These are phyloP conservation scores for Yamadazyma blattariae DNA, from an alignment of 1,139 yeast species.

Conservation along the genomic window DNA sequence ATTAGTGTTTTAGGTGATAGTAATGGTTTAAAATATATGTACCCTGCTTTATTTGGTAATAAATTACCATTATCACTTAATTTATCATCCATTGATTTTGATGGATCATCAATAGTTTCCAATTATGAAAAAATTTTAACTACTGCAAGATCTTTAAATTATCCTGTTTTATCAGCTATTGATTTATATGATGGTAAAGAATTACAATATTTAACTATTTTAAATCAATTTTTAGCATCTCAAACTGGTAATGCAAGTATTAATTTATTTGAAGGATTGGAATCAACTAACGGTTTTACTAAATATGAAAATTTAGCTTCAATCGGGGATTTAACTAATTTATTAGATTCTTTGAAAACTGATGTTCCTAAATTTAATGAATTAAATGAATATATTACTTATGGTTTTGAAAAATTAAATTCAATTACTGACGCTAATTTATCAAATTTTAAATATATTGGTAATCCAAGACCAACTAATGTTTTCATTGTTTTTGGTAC, in stretches of 20 bases:
- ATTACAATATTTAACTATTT: constrained; percentile 64
- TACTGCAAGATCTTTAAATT: constrained; percentile 61
- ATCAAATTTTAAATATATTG: constrained; percentile 70
- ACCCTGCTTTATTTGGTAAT: constrained; percentile 43
- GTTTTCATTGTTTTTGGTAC: constrained; percentile 81
- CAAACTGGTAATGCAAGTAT: constrained; percentile 56
- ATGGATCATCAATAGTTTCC: constrained; percentile 54
- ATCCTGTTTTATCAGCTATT: constrained; percentile 73
- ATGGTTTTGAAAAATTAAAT: constrained; percentile 53
- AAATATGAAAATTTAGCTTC: constrained; percentile 47
- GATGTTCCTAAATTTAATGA: constrained; percentile 18
- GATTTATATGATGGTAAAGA: constrained; percentile 48
- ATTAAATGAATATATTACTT: constrained; percentile 35
- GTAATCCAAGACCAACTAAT: constrained; percentile 57
- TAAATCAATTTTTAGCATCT: constrained; percentile 62
- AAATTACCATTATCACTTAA: constrained; percentile 66
- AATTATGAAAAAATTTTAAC: constrained; percentile 67
- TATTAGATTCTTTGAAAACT: constrained; percentile 37
- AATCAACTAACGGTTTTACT: constrained; percentile 56
- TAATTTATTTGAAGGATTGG: constrained; percentile 78
- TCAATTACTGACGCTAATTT: constrained; percentile 56
- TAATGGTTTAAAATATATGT: constrained; percentile 66
- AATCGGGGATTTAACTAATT: constrained; percentile 40
- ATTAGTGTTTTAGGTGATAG: constrained; percentile 64
- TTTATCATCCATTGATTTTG: constrained; percentile 73